Conservation (phyloP, 495 filamentous ascomycete genomes). For the Penicillium macrosclerotiorum region DNA sequence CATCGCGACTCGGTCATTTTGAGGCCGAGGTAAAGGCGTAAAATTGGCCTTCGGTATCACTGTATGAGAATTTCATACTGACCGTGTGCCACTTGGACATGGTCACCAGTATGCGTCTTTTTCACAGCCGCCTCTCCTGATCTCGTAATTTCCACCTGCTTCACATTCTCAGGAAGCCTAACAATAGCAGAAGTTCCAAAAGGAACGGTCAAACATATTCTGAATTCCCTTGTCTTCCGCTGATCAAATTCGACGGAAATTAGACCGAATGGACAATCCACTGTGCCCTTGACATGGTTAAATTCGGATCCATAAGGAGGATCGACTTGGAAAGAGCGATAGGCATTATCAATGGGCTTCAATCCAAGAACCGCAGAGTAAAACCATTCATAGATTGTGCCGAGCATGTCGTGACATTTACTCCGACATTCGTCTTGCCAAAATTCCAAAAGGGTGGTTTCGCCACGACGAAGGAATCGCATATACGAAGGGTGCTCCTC, state of each 20-base stretch:
- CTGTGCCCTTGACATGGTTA: conserved; percentile 20
- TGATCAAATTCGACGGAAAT: conserved; percentile 23
- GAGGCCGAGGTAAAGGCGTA: background rate
- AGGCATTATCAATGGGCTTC: conserved; percentile 20
- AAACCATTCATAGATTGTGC: conserved; percentile 32
- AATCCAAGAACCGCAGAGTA: conserved; percentile 26
- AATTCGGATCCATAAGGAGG: conserved; percentile 25
- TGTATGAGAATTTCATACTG: background rate
- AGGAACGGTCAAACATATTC: conserved; percentile 14
- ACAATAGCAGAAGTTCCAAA: conserved; percentile 13
- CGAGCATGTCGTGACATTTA: conserved; percentile 34
- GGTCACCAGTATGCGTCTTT: background rate
- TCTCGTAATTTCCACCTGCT: background rate
- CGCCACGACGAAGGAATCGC: conserved; percentile 28
- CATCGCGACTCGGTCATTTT: too few relatives aligned
- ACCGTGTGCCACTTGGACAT: conserved; percentile 1
- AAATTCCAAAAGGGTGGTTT: conserved; percentile 28
- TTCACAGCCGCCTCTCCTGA: background rate
- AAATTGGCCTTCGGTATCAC: background rate
- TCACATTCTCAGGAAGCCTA: background rate
- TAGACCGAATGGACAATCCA: conserved; percentile 27
- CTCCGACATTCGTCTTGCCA: conserved; percentile 30
- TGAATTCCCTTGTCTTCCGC: too few relatives aligned
- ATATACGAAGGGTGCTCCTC: conserved; percentile 33
- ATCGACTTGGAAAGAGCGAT: conserved; percentile 18